Conservation (phyloP, 2,329 filamentous ascomycete genomes). For the Ophiosphaerella herpotricha region DNA sequence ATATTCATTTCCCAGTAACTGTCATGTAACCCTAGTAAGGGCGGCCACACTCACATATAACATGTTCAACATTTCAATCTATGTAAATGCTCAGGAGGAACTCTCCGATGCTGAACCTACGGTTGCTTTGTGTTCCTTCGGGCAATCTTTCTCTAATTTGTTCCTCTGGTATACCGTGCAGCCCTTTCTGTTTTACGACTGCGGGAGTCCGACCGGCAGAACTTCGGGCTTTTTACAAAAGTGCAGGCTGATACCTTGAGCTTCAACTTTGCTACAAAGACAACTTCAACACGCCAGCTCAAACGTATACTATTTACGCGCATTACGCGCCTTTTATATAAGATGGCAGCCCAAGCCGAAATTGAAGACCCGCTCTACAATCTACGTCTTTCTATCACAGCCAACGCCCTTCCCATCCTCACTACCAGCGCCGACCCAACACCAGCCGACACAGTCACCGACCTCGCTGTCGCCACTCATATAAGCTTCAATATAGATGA, state of each 20-base stretch:
- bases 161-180: background rate
- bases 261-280: slow-evolving; percentile 8
- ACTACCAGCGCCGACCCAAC: slow-evolving; percentile 71
- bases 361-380: slow-evolving; percentile 75
- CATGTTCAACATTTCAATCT: too few species aligned
- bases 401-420: slow-evolving; percentile 70
- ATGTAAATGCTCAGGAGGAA: too few species aligned
- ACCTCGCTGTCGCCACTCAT: slow-evolving; percentile 61
- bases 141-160: too few species aligned
- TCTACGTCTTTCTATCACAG: slow-evolving; percentile 80
- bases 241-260: slow-evolving; percentile 6
- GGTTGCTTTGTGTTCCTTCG: too few species aligned
- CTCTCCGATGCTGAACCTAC: too few species aligned
- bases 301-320: slow-evolving; percentile 9
- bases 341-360: slow-evolving; percentile 36
- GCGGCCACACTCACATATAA: too few species aligned
- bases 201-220: slow-evolving; percentile 13
- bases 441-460: slow-evolving; percentile 62
- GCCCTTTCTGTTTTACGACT: background rate
- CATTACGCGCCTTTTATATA: slow-evolving; percentile 16
- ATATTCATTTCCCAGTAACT: too few species aligned
- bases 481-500: slow-evolving; percentile 71
- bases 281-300: slow-evolving; percentile 3
- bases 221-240: slow-evolving; percentile 13
- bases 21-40: too few species aligned